phyloP scores from a whole-genome alignment of 345 rosid species.

The Pugionium cornutum region DNA sequence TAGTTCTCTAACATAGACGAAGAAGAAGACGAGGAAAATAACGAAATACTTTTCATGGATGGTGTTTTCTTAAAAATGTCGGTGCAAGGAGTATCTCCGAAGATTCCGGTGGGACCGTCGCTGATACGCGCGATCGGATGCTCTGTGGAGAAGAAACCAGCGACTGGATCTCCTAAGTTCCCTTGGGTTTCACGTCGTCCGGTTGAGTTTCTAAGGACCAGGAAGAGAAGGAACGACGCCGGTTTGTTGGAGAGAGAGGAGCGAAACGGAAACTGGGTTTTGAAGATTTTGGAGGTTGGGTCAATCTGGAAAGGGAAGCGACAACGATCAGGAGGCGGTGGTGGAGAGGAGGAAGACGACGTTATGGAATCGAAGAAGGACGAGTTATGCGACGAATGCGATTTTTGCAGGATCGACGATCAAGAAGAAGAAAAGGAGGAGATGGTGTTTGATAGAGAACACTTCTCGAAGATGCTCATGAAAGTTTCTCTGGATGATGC shows the following conservation, averaged over 20 bases:
- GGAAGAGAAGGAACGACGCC: constrained; percentile 46
- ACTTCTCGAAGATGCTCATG: constrained; percentile 68
- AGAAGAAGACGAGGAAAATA: constrained; percentile 6
- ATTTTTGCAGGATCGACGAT: constrained; percentile 49
- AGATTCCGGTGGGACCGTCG: constrained; percentile 51
- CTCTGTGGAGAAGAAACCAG: constrained; percentile 46
- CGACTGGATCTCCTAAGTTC: constrained; percentile 38
- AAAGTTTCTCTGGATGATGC: constrained; percentile 71
- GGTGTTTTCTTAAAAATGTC: constrained; percentile 55
- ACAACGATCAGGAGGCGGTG: constrained; percentile 36
- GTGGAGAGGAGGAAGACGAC: constrained; percentile 31
- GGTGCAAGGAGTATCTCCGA: constrained; percentile 51
- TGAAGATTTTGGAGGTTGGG: constrained; percentile 79
- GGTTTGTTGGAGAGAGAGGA: constrained; percentile 53
- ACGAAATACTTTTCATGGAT: constrained; percentile 44
- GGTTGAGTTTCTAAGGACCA: constrained; percentile 56
- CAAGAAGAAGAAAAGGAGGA: constrained; percentile 45
- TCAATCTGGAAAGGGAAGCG: constrained; percentile 58
- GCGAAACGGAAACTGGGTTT: constrained; percentile 69
- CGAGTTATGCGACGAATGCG: constrained; percentile 44
- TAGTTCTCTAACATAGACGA: background rate
- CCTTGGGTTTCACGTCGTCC: constrained; percentile 56
- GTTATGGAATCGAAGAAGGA: constrained; percentile 1
- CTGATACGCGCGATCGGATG: constrained; percentile 50
- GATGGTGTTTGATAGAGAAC: constrained; percentile 59